Percentiles rank a stretch among this genome's conserved stretches.
These are phyloP conservation scores for Agaricus sinodeliciosus DNA, from an alignment of 768 basidiomycete species.

Conservation along the genomic window DNA sequence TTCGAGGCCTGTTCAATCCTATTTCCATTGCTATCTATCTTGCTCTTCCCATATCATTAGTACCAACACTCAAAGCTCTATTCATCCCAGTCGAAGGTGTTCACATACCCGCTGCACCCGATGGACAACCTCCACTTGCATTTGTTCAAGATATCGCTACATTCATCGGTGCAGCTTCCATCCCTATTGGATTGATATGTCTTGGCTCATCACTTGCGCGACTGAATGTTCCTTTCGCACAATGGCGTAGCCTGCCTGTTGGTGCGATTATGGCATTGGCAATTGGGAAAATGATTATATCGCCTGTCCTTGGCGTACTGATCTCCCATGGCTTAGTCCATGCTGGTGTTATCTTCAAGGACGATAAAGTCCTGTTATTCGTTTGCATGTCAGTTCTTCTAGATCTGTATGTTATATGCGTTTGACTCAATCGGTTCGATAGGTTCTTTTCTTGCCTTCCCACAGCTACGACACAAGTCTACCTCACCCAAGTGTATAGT, in stretches of 20 bases:
- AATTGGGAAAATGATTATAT: conserved; percentile 45
- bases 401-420: background rate
- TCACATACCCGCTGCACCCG: conserved; percentile 46
- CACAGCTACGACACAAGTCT: conserved; percentile 32
- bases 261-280: conserved; percentile 51
- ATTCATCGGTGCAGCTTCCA: conserved; percentile 58
- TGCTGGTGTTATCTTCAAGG: conserved; percentile 36
- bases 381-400: conserved; percentile 54
- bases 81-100: conserved; percentile 43
- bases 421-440: conserved; percentile 29
- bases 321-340: conserved; percentile 46
- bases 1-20: conserved; percentile 37
- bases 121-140: conserved; percentile 61
- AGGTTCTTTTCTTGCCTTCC: conserved; percentile 26
- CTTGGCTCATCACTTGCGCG: conserved; percentile 60
- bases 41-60: conserved; percentile 48
- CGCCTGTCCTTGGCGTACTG: conserved; percentile 55
- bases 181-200: conserved; percentile 57
- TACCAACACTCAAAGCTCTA: conserved; percentile 52
- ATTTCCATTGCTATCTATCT: conserved; percentile 46
- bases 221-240: conserved; percentile 39
- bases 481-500: conserved; percentile 60
- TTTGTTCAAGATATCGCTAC: conserved; percentile 49
- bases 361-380: conserved; percentile 56
- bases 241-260: conserved; percentile 37